Conservation (phyloP, 2,329 filamentous ascomycete genomes). For the Hansfordia pulvinata region DNA sequence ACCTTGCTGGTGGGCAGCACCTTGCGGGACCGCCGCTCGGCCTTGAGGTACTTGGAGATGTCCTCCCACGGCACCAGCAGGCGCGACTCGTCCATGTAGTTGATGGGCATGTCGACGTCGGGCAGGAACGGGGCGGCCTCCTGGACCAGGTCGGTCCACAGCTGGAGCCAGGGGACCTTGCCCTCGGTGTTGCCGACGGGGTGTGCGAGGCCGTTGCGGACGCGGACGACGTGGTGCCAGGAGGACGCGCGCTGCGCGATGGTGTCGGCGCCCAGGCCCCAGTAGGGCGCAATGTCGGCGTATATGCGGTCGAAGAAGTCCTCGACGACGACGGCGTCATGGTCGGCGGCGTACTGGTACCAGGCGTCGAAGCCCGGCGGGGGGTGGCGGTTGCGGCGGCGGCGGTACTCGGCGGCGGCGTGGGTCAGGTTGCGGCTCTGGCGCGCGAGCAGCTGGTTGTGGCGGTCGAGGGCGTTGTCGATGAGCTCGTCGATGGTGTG, state of each 20-base stretch:
- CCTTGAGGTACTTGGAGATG: slow-evolving; percentile 26
- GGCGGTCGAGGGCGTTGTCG: slow-evolving; percentile 26
- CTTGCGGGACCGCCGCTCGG: slow-evolving; percentile 22
- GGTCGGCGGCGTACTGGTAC: slow-evolving; percentile 37
- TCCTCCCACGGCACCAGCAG: slow-evolving; percentile 38
- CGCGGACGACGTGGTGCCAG: slow-evolving; percentile 31
- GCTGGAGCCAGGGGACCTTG: slow-evolving; percentile 28
- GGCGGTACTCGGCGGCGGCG: slow-evolving; percentile 41
- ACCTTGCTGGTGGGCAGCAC: slow-evolving; percentile 21
- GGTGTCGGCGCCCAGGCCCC: slow-evolving; percentile 34
- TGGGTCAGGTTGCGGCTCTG: slow-evolving; percentile 33
- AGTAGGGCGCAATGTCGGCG: slow-evolving; percentile 47
- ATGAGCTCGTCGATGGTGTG: slow-evolving; percentile 41
- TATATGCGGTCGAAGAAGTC: slow-evolving; percentile 53
- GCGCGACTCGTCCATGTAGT: slow-evolving; percentile 35
- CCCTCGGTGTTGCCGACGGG: slow-evolving; percentile 23
- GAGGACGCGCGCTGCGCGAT: slow-evolving; percentile 23
- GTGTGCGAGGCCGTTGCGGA: slow-evolving; percentile 28
- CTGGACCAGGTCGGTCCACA: slow-evolving; percentile 33
- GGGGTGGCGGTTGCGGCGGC: slow-evolving; percentile 42
- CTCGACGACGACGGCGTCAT: slow-evolving; percentile 43
- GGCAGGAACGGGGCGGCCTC: slow-evolving; percentile 36
- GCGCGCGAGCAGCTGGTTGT: slow-evolving; percentile 25
- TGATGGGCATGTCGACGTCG: slow-evolving; percentile 41
- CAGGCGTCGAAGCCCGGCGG: slow-evolving; percentile 51